Evolutionary conservation across 805 yeast species (phyloP).

Genomic region (Lachancea fermentati): DNA sequence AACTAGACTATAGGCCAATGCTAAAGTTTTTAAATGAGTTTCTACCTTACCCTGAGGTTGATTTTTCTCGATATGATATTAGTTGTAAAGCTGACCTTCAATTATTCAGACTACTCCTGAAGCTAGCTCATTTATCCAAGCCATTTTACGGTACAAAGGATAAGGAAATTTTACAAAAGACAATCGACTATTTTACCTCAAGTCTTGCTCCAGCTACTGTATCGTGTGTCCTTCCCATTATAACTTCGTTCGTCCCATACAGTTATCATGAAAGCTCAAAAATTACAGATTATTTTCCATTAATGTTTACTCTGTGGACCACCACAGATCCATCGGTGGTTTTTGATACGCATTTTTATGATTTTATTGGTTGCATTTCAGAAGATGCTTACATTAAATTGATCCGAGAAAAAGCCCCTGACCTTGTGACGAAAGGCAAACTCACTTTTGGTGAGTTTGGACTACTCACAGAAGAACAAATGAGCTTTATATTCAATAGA

Average conservation of each 20-base stretch:
- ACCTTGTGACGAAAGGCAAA: constrained; percentile 24
- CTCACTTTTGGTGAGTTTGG: constrained; percentile 50
- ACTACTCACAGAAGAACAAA: constrained; percentile 56
- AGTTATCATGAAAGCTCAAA: constrained; percentile 32
- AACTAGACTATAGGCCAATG: constrained; percentile 34
- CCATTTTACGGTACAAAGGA: constrained; percentile 45
- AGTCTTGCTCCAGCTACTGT: constrained; percentile 51
- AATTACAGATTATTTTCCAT: constrained; percentile 53
- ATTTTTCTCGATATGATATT: constrained; percentile 37
- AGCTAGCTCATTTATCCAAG: constrained; percentile 49
- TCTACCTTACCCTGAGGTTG: constrained; percentile 43
- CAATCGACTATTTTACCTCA: constrained; percentile 47
- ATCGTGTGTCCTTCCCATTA: constrained; percentile 43
- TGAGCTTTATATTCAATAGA: constrained; percentile 53
- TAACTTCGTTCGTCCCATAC: constrained; percentile 50
- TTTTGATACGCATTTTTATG: constrained; percentile 59
- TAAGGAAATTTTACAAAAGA: constrained; percentile 36
- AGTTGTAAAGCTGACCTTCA: constrained; percentile 38
- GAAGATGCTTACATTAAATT: constrained; percentile 38
- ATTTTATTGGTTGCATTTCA: constrained; percentile 57
- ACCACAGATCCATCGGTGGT: constrained; percentile 43
- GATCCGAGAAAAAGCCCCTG: constrained; percentile 22
- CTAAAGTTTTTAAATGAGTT: constrained; percentile 32
- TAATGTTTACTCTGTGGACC: constrained; percentile 70
- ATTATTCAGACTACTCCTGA: constrained; percentile 43